phyloP scores from a whole-genome alignment of 2,329 filamentous ascomycete species.

The Penicillium sp. region DNA sequence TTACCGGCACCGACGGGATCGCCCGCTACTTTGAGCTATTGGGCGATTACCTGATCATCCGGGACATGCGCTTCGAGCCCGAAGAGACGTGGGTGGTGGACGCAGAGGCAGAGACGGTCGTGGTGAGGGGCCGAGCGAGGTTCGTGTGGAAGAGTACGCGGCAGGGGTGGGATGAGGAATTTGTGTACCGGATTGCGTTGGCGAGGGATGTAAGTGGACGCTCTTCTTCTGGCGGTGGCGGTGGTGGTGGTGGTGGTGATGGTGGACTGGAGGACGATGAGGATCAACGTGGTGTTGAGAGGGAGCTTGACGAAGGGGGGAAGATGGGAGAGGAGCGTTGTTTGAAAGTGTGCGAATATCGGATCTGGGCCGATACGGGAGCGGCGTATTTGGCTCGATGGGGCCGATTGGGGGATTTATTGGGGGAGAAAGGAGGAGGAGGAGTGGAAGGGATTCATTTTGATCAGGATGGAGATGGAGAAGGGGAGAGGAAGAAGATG shows the following conservation, averaged over 20 bases:
- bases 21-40: constrained; percentile 34
- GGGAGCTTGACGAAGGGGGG: constrained; percentile 1
- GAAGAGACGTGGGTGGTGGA: constrained; percentile 37
- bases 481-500: constrained; percentile 1
- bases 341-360: constrained; percentile 36
- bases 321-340: constrained; percentile 10
- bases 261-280: background rate
- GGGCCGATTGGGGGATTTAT: constrained; percentile 18
- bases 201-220: constrained; percentile 20
- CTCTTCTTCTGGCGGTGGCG: constrained; percentile 8
- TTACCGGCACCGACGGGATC: constrained; percentile 32
- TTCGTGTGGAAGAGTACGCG: constrained; percentile 32
- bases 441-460: constrained; percentile 5
- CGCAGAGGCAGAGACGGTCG: constrained; percentile 25
- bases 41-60: constrained; percentile 25
- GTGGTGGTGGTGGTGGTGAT: constrained; percentile 11
- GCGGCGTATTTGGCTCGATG: constrained; percentile 38
- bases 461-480: background rate
- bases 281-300: background rate
- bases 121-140: constrained; percentile 28
- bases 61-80: constrained; percentile 34
- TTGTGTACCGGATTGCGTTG: constrained; percentile 35
- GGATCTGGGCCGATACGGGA: constrained; percentile 42
- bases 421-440: background rate
- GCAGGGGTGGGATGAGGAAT: constrained; percentile 38